Evolutionary conservation across 2,329 filamentous ascomycete species (phyloP).

Genomic region (Spiromastix sp.): DNA sequence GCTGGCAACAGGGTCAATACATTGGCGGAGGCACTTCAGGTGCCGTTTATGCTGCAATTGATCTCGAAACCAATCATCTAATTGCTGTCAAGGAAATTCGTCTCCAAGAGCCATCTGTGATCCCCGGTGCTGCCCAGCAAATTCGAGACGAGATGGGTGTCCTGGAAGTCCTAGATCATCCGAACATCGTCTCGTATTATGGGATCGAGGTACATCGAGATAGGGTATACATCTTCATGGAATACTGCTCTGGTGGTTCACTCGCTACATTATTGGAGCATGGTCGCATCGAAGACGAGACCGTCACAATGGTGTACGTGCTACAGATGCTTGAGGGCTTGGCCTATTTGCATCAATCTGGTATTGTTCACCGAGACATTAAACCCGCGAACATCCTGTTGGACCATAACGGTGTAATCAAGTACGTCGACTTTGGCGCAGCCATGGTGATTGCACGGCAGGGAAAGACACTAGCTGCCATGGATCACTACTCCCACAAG

Average conservation of each 20-base stretch:
- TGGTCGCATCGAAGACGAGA: conserved; percentile 62
- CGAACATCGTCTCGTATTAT: conserved; percentile 95
- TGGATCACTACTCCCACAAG: conserved; percentile 42
- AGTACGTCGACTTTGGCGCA: conserved; percentile 97
- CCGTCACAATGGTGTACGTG: conserved; percentile 51
- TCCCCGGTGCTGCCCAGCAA: conserved; percentile 85
- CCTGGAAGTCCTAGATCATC: conserved; percentile 87
- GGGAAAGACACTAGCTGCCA: conserved; percentile 70
- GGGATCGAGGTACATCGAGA: conserved; percentile 97
- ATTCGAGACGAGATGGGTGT: conserved; percentile 97
- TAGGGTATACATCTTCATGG: conserved; percentile 99
- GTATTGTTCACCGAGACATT: conserved; percentile 51
- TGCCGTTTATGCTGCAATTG: conserved; percentile 94
- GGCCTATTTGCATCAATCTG: conserved; percentile 45
- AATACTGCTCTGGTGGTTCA: conserved; percentile 93
- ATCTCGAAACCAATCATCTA: conserved; percentile 85
- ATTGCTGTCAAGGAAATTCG: conserved; percentile 99
- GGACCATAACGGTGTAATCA: conserved; percentile 96
- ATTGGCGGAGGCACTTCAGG: conserved; percentile 95
- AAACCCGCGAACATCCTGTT: conserved; percentile 56
- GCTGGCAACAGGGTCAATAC: conserved; percentile 98
- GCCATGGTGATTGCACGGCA: conserved; percentile 94
- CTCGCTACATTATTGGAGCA: conserved; percentile 84
- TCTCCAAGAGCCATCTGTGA: conserved; percentile 89
- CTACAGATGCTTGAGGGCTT: conserved; percentile 57